Base-by-base conservation (phyloP, 176 grass and related monocot genomes). In the Pontederia paniculata region DNA sequence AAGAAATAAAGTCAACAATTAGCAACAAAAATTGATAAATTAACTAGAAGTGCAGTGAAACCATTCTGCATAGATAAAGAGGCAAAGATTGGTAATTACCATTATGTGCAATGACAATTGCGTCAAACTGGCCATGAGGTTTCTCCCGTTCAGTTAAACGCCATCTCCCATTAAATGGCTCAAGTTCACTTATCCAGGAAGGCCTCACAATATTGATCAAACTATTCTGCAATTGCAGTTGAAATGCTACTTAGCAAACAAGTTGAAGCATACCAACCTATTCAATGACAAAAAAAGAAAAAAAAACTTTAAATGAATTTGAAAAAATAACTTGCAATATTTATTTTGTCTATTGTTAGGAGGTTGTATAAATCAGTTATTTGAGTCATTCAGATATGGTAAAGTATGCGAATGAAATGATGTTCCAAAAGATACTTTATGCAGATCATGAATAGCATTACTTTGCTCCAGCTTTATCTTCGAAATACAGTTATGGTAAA, bases 131-230 rank as follows among this genome's bases (percentile, higher is more conserved):
- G 52, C 86, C 91, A 31, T 54, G 82, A 2, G 80, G 68, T 74
- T 89, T 72, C 15, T 86, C 86, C 52, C 73, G 83, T 73, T 97
- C 91, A 82, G 84, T 77, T 48, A 97, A 82, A 58, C 78, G 56
- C 91, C 91, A 90, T 20, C 56, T 57, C 5, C 91, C 86, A 79
- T 90, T 90, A 60, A 87, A 84, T 0, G 86, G 86, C 61, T 97
- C 91, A 13, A 97, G 80, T 58, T 90, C 83, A 73, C 91, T 90
- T 79, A 97, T 90, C 86, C 91, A 90, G 41, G 74, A 87, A 64
- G 82, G 77, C 14, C 80, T 73, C 17, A 88, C 74, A 63, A 90
- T 67, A 68, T 90, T 63, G 61, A 84, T 42, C 52, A 81, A 45
- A 42, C 70, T 75, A 77, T 17, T 82, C 83, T 97, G 86, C 61